phyloP scores from a whole-genome alignment of 192 early-diverging fungal species.

The Diversispora eburnea region DNA sequence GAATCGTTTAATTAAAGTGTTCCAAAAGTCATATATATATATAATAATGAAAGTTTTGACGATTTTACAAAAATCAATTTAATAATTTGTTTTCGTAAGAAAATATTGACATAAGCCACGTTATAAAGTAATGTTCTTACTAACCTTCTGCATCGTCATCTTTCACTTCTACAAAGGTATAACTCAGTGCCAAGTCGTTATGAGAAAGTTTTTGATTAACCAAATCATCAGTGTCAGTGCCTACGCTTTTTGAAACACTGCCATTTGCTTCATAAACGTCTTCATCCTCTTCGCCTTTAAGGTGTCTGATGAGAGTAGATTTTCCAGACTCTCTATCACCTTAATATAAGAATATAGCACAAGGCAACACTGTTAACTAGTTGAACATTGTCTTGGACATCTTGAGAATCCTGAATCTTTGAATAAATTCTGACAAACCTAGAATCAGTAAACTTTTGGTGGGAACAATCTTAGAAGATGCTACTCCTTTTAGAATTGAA shows the following conservation, averaged over 20 bases:
- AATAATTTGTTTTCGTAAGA: slow-evolving; percentile 24
- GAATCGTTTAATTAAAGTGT: no score
- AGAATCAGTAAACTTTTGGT: slow-evolving; percentile 80
- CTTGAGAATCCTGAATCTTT: neutral
- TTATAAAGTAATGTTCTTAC: slow-evolving; percentile 3
- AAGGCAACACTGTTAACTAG: neutral
- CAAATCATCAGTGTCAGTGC: slow-evolving; percentile 39
- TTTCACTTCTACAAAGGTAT: slow-evolving; percentile 76
- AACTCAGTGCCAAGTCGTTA: slow-evolving; percentile 78
- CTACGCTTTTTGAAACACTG: slow-evolving; percentile 38
- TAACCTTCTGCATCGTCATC: slow-evolving; percentile 85
- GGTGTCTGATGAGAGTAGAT: slow-evolving; percentile 68
- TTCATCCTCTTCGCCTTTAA: slow-evolving; percentile 47
- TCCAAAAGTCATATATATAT: no score
- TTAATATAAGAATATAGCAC: slow-evolving; percentile 24
- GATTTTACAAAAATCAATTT: neutral
- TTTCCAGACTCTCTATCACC: slow-evolving; percentile 82
- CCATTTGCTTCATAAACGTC: slow-evolving; percentile 37
- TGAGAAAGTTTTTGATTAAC: slow-evolving; percentile 43
- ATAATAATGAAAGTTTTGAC: no score
- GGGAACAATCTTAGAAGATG: slow-evolving; percentile 70
- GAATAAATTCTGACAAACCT: slow-evolving; percentile 43
- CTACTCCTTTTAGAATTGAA: slow-evolving; percentile 70
- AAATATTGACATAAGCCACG: neutral
- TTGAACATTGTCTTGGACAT: neutral